Evolutionary conservation across 257 asterid genomes (phyloP), one percentile per base, ranked within the genome.

Genomic region (Mentha longifolia): DNA sequence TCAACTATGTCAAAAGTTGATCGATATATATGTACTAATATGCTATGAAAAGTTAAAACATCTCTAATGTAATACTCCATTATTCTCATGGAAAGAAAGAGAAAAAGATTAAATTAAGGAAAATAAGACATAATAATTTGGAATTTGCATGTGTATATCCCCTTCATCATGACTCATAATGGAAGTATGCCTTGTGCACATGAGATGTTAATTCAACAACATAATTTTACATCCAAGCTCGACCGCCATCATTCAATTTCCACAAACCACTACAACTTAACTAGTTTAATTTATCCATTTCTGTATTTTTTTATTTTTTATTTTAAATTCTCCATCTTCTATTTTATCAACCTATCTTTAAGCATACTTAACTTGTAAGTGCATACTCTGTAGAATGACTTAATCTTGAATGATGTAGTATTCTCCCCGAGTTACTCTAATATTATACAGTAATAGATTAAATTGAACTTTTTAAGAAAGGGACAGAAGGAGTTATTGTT

Each of bases 131-230:
- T 14, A 12, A 57, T 64, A 28, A 45, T 7, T 22, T 3, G 56
- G 37, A 58, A 43, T 30, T n/a, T 46, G 49, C 60, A 25, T 70
- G 30, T 42, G 74, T 56, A 41, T 41, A 10, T 65, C 4, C 14
- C 1, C 56, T 57, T 39, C 19, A 65, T 76, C 51, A 71, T 65
- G 11, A 56, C 66, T 70, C 73, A 70, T 76, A 37, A 64, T 70
- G 70, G 43, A 46, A 56, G 64, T 31, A 57, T 57, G 77, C 61
- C 33, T 65, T 39, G 14, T 22, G 50, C 73, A 60, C 66, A 68
- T 75, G 74, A 74, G 63, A 67, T 42, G 16, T 64, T 11, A 25
- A 25, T 52, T 42, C 71, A n/a, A 68, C 67, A 69, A 54, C 71
- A 77, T 72, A 15, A 71, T 42, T 61, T 71, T 55, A 37, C 42